These are phyloP conservation scores for Kodamaea alishanica DNA, from an alignment of 1,139 yeast genomes.

Conservation along the genomic window DNA sequence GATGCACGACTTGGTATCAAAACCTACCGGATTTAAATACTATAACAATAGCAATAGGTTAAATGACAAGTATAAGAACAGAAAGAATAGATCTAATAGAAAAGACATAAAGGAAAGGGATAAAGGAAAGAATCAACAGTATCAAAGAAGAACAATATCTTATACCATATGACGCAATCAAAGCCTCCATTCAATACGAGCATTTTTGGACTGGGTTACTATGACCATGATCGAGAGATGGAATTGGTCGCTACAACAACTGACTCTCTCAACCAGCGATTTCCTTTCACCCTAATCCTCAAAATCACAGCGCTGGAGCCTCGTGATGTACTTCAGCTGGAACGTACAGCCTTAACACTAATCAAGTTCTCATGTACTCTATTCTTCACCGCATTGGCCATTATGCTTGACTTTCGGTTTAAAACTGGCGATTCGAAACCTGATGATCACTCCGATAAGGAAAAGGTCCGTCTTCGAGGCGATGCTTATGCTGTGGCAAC, in stretches of 20 bases:
- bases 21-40: too few species aligned
- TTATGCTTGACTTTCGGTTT: constrained; percentile 48
- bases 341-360: constrained; percentile 54
- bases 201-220: not conserved
- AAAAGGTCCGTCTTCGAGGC: constrained; percentile 21
- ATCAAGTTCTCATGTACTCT: constrained; percentile 49
- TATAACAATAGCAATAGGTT: too few species aligned
- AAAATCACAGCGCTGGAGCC: constrained; percentile 53
- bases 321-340: constrained; percentile 59
- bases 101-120: too few species aligned
- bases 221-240: not conserved
- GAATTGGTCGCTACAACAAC: not conserved
- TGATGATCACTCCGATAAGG: constrained; percentile 5
- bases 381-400: constrained; percentile 50
- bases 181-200: too few species aligned
- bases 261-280: constrained; percentile 2
- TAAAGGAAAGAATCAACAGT: too few species aligned
- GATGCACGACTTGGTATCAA: too few species aligned
- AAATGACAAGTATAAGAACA: too few species aligned
- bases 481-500: constrained; percentile 16
- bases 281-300: constrained; percentile 30
- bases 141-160: too few species aligned
- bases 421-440: constrained; percentile 25
- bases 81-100: too few species aligned
- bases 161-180: too few species aligned